Percentiles rank a stretch among this genome's conserved stretches.
phyloP scores from a whole-genome alignment of 2,329 filamentous ascomycete genomes.

The Trichoderma polysporum region DNA sequence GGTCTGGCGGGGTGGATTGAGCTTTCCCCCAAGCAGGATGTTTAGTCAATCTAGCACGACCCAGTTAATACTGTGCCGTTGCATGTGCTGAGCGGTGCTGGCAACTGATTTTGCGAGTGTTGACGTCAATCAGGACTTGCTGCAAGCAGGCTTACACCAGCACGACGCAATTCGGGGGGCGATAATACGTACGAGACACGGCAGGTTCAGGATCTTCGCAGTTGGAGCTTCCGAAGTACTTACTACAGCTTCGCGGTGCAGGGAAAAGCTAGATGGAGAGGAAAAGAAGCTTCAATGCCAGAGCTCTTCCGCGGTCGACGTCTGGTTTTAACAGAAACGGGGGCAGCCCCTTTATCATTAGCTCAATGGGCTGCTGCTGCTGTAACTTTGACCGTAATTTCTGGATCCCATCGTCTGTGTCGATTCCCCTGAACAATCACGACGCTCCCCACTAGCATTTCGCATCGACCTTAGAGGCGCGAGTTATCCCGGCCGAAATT shows the following conservation, averaged over 20 bases:
- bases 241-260: too few species aligned
- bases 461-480: constrained; percentile 12
- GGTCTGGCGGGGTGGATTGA: constrained; percentile 22
- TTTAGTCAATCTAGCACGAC: constrained; percentile 7
- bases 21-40: constrained; percentile 22
- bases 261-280: too few species aligned
- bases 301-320: too few species aligned
- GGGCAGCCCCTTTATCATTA: constrained; percentile 9
- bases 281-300: neutral
- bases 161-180: neutral
- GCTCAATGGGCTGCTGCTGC: constrained; percentile 4
- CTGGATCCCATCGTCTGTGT: constrained; percentile 16
- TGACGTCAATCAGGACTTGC: constrained; percentile 18
- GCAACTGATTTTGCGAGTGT: constrained; percentile 5
- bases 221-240: neutral
- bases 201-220: neutral
- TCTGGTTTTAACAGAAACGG: constrained; percentile 13
- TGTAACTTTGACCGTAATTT: constrained; percentile 21
- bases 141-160: constrained; percentile 2
- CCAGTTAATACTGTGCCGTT: constrained; percentile 14
- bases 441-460: constrained; percentile 16
- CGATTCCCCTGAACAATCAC: constrained; percentile 9
- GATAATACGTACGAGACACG: neutral
- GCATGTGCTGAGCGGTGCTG: neutral
- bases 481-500: constrained; percentile 8